Evolutionary conservation across 2,329 filamentous ascomycete species (phyloP), one percentile per base, ranked within the genome.

Genomic region (Nigrospora sphaerica): DNA sequence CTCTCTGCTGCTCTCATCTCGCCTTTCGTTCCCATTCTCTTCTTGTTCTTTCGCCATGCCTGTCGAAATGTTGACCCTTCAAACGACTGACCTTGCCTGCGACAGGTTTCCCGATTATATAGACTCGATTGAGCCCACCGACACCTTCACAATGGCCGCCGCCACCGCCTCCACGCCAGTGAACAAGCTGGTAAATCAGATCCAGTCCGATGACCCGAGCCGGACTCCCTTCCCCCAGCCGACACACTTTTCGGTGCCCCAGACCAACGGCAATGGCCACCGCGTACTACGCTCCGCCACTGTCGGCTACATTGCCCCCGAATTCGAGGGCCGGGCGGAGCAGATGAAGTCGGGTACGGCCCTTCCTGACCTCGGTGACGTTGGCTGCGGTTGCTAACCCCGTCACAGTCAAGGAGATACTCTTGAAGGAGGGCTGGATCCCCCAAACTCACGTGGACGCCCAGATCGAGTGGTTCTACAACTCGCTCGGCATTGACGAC

Each of bases 391-490:
- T 33, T 43, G 38, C 55, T 60, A 54, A 53, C 47, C 46, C 42
- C 32, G 17, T 42, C 38, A 33, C 52, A 88, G 91, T 96, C 63
- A 90, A 89, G 81, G 83, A 85, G 54, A 73, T 85, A 61, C 82
- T 96, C 56, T 77, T 81, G 60, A 78, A 84, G 54, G 86, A 85
- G 61, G 87, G 85, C 49, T 96, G 95, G 79, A 88, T 98, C 51
- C 93, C 93, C 2, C 77, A 80, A 47, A 76, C 86, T 44, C 86
- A 95, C 54, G 78, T 96, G 52, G 86, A 95, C 52, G 78, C 83
- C 23, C 91, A 98, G 70, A 88, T 91, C 44, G 78, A 81, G 49
- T 98, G 93, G 92, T 98, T 98, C 75, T 98, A 98, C 74, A 88
- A 93, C 64, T 86, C 95, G 67, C 81, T 98, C 19, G 93, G 93